phyloP scores from a whole-genome alignment of 805 yeast species.

The Candida broadrunensis region DNA sequence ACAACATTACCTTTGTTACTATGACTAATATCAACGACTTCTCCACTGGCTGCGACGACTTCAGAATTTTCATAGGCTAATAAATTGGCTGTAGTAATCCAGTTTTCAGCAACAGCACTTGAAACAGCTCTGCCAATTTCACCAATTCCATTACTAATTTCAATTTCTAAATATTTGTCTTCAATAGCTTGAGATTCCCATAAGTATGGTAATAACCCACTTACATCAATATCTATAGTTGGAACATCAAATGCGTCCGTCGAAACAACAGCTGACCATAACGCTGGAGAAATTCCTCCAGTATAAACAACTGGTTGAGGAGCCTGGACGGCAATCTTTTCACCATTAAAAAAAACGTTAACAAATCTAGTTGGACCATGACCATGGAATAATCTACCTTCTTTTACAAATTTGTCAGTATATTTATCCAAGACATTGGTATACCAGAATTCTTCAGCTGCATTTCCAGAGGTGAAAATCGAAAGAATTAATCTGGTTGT shows the following conservation, averaged over 20 bases:
- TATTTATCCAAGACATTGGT: constrained; percentile 53
- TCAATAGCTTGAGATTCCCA: constrained; percentile 46
- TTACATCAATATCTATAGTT: constrained; percentile 66
- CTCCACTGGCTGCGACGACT: constrained; percentile 40
- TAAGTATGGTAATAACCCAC: constrained; percentile 65
- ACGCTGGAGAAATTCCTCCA: constrained; percentile 76
- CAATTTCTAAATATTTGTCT: constrained; percentile 39
- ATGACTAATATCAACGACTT: constrained; percentile 22
- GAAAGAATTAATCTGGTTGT: constrained; percentile 60
- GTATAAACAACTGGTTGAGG: constrained; percentile 77
- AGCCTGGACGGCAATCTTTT: constrained; percentile 55
- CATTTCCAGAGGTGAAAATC: constrained; percentile 69
- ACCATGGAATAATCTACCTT: constrained; percentile 45
- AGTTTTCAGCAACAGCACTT: constrained; percentile 43
- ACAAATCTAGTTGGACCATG: constrained; percentile 73
- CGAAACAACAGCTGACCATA: constrained; percentile 82
- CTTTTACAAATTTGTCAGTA: constrained; percentile 33
- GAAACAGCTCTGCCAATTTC: constrained; percentile 21
- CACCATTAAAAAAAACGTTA: constrained; percentile 58
- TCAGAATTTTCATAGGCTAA: constrained; percentile 50
- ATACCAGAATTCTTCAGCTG: constrained; percentile 85
- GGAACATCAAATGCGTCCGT: constrained; percentile 71
- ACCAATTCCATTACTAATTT: constrained; percentile 51
- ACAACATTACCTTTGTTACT: constrained; percentile 22
- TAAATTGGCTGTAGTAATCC: constrained; percentile 60